Base-by-base conservation (phyloP, 768 basidiomycete species). In the Phaeotremella skinneri region DNA sequence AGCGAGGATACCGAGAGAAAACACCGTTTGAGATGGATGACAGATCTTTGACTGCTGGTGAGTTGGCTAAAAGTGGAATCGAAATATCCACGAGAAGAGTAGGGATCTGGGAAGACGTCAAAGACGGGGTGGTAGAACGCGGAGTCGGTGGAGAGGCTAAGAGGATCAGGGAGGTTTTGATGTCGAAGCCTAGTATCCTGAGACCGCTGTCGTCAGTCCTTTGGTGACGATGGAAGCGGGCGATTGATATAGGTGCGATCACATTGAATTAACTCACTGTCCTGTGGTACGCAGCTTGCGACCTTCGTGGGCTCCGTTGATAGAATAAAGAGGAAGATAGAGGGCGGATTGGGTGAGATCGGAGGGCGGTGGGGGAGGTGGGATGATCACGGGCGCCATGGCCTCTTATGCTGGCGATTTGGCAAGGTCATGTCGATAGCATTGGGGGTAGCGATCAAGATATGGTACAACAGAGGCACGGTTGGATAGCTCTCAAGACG, bases 231-330 rank as follows among this genome's bases (percentile, higher is more conserved):
- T 49, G n/a, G 23, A 37, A 26, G 32, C 21, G 25, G 23, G 23
- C 21, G 27, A 5, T 27, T 7, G 49, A 55, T 16, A 49, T 6
- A 21, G 20, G 86, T 43, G 84, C 85, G 49, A 85, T 87, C 29
- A 86, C 72, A 51, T 86, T 80, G 78, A n/a, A 32, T 16, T 16
- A 16, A 64, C 68, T 64, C 51, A 63, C 89, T 91, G 76, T 91
- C 90, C 71, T 16, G 64, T 45, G 4, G 57, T 60, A 6, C 71
- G 57, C 6, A 73, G 47, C 41, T 73, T 73, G 20, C 45, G 48
- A 3, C 66, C 68, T 29, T 50, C 21, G 37, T 55, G 61, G 4
- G 29, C 23, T 14, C 21, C 31, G 1, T 23, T n/a, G n/a, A 73
- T 34, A 39, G 23, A 23, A 4, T 50, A 45, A 20, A 73, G 49